Conservation (phyloP, 2,329 filamentous ascomycete genomes). For the Stylonectria norvegica region DNA sequence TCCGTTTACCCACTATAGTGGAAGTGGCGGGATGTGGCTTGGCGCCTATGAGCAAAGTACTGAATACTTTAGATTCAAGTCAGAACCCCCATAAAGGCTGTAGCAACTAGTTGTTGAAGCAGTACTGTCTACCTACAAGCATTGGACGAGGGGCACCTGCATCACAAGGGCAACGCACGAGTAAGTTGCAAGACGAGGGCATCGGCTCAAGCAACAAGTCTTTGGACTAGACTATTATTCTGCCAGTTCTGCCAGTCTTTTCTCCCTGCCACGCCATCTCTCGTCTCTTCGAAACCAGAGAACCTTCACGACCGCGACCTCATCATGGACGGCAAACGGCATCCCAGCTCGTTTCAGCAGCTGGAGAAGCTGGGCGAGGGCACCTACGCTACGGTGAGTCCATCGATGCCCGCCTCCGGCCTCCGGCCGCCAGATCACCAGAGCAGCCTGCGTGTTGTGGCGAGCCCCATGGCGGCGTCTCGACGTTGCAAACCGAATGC, state of each 20-base stretch:
- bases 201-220: no score
- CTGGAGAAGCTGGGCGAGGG: conserved; percentile 98
- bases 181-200: neutral
- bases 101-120: no score
- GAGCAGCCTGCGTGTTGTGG: neutral
- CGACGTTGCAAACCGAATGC: neutral
- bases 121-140: no score
- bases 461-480: neutral
- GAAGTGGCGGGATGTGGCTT: no score
- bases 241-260: conserved; percentile 3
- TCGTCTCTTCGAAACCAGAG: neutral
- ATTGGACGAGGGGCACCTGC: neutral
- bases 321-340: conserved; percentile 84
- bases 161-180: neutral
- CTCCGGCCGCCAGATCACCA: neutral
- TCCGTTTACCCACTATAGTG: no score
- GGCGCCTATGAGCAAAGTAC: no score
- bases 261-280: conserved; percentile 4
- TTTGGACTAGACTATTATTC: no score
- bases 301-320: conserved; percentile 2
- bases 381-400: conserved; percentile 89
- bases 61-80: no score
- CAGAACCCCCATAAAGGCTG: no score
- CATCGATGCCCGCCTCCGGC: neutral
- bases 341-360: conserved; percentile 98